These are phyloP conservation scores for Lachancea meyersii DNA, from an alignment of 805 yeast genomes.

Conservation along the genomic window DNA sequence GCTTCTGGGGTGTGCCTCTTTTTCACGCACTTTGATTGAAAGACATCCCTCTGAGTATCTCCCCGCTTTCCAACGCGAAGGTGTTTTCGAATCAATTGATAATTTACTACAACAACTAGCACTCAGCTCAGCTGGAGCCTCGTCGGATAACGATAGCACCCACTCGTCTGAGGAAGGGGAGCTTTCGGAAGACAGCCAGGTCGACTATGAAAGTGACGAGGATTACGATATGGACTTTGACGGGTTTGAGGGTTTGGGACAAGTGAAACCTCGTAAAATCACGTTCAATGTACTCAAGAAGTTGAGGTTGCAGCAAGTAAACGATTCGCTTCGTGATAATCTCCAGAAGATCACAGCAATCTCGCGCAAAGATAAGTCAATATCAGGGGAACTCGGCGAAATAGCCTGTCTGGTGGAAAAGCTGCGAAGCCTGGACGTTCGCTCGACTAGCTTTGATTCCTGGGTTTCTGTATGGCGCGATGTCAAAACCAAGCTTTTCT, in stretches of 20 bases:
- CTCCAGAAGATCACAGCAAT: slow-evolving; percentile 11
- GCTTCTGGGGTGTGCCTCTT: slow-evolving; percentile 46
- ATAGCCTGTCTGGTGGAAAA: slow-evolving; percentile 21
- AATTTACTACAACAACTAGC: slow-evolving; percentile 1
- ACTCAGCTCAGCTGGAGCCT: background rate
- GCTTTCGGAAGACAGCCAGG: slow-evolving; percentile 22
- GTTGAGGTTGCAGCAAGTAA: slow-evolving; percentile 10
- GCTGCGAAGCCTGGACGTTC: slow-evolving; percentile 20
- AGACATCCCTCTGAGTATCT: slow-evolving; percentile 42
- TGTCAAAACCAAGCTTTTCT: slow-evolving; percentile 34
- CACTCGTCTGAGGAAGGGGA: slow-evolving; percentile 12
- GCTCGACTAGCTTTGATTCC: slow-evolving; percentile 11
- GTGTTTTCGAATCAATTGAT: slow-evolving; percentile 31
- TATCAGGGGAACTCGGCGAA: slow-evolving; percentile 20
- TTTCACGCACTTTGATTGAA: slow-evolving; percentile 41
- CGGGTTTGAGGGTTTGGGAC: slow-evolving; percentile 31
- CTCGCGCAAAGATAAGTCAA: slow-evolving; percentile 20
- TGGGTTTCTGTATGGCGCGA: slow-evolving; percentile 36
- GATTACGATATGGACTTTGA: slow-evolving; percentile 26
- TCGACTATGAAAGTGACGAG: slow-evolving; percentile 24
- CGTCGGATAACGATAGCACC: background rate
- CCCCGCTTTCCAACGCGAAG: slow-evolving; percentile 59
- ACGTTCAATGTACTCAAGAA: slow-evolving; percentile 19
- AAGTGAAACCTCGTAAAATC: slow-evolving; percentile 22
- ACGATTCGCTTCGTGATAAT: slow-evolving; percentile 8